phyloP scores from a whole-genome alignment of 1,139 yeast species.

The Debaryomyces udenii region DNA sequence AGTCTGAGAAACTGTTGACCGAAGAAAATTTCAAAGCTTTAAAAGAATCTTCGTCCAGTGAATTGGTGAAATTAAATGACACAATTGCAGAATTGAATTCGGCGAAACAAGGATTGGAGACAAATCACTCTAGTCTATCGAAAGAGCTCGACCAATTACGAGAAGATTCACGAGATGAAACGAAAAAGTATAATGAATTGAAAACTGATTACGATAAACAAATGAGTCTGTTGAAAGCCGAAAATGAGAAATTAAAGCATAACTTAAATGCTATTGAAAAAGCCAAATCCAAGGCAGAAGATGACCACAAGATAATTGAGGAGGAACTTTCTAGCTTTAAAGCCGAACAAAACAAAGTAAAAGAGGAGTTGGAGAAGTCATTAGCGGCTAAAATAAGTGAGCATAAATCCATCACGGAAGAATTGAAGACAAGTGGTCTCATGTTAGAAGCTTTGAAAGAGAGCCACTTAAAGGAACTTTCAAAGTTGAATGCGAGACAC shows the following conservation, averaged over 20 bases:
- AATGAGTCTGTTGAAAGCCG: conserved; percentile 6
- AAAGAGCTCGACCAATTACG: conserved; percentile 6
- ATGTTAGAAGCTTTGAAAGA: conserved; percentile 11
- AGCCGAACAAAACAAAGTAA: conserved; percentile 3
- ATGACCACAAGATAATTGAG: conserved; percentile 9
- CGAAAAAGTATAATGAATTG: conserved; percentile 1
- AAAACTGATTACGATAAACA: conserved; percentile 9
- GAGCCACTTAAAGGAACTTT: conserved; percentile 9
- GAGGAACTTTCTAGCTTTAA: conserved; percentile 13
- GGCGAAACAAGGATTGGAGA: conserved; percentile 7
- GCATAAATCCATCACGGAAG: conserved; percentile 9
- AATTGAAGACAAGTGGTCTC: conserved; percentile 10
- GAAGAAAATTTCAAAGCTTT: conserved; percentile 16
- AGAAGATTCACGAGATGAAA: conserved; percentile 7
- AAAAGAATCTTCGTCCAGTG: conserved; percentile 2
- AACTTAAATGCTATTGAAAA: conserved; percentile 11
- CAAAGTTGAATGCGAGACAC: conserved; percentile 10
- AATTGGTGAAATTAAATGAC: conserved; percentile 5
- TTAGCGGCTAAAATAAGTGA: conserved; percentile 12
- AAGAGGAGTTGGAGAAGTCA: conserved; percentile 14
- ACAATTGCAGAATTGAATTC: conserved; percentile 8
- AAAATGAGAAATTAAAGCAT: conserved; percentile 13
- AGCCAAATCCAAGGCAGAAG: conserved; percentile 1
- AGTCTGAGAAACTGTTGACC: conserved; percentile 16
- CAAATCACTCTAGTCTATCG: not conserved